These are phyloP conservation scores for Williopsis jadinii DNA, from an alignment of 1,139 yeast species.

Conservation along the genomic window DNA sequence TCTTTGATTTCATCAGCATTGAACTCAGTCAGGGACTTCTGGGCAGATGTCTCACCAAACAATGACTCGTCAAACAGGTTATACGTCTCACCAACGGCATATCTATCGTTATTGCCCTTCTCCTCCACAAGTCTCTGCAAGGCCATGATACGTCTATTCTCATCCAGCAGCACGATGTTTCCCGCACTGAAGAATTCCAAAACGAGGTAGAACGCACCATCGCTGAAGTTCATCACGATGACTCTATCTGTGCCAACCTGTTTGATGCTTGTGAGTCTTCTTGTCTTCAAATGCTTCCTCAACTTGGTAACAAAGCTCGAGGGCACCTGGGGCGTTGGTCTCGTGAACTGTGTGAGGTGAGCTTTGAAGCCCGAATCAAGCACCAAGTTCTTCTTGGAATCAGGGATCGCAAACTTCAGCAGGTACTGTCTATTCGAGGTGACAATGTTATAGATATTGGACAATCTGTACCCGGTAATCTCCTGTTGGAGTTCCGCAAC, in stretches of 20 bases:
- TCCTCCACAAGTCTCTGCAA: slow-evolving; percentile 76
- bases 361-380: slow-evolving; percentile 84
- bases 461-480: slow-evolving; percentile 62
- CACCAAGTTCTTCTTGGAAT: slow-evolving; percentile 66
- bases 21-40: slow-evolving; percentile 3
- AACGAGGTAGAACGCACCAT: slow-evolving; percentile 70
- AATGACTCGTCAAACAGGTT: slow-evolving; percentile 47
- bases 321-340: slow-evolving; percentile 77
- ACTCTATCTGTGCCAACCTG: slow-evolving; percentile 79
- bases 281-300: slow-evolving; percentile 77
- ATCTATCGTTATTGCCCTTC: slow-evolving; percentile 50
- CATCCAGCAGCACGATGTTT: slow-evolving; percentile 72
- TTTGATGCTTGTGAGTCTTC: slow-evolving; percentile 64
- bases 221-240: slow-evolving; percentile 73
- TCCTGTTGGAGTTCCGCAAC: slow-evolving; percentile 54
- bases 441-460: slow-evolving; percentile 78
- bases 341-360: slow-evolving; percentile 72
- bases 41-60: slow-evolving; percentile 29
- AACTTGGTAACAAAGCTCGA: slow-evolving; percentile 80
- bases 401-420: slow-evolving; percentile 78
- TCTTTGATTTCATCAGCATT: slow-evolving; percentile 24
- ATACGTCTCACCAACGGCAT: slow-evolving; percentile 70
- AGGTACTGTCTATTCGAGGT: slow-evolving; percentile 69
- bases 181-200: slow-evolving; percentile 95
- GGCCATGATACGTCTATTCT: slow-evolving; percentile 57